Evolutionary conservation across 345 rosid species (phyloP), one percentile per base, ranked within the genome.

Genomic region (Triadica sebifera): DNA sequence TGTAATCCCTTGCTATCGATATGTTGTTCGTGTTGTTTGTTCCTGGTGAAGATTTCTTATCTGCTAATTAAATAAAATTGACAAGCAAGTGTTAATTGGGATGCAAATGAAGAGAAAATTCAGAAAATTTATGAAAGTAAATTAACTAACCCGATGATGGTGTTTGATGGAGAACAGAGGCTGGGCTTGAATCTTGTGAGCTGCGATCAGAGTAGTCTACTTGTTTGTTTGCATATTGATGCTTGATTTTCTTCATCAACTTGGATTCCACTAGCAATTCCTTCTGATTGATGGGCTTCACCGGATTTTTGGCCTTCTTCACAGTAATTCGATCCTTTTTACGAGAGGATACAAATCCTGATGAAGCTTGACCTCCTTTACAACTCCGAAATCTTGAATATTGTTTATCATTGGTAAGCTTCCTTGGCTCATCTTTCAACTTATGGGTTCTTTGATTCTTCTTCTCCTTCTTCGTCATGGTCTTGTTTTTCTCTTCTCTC

Each of bases 91-190:
- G 34, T 29, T 2, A 29, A 29, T 29, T 29, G 34, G 34, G 34
- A 1, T 29, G 34, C 34, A 29, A 29, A 29, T 29, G 34, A 29
- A 1, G 34, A 29, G 34, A 29, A 29, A 29, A 29, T 29, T 29
- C 34, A 29, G 34, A 29, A 29, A 29, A 24, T 24, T 24, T 13
- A 25, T 24, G 38, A 58, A 58, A 58, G 7, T n/a, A 19, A 74
- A 15, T 19, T 6, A 78, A 75, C 86, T 63, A 38, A 87, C 96
- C 89, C 74, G 89, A 70, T 37, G 37, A 75, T 72, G 24, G 51
- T 24, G 37, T 56, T 67, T 75, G 77, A 1, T 80, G 84, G 38
- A 78, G 71, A 62, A 88, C 90, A 71, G 92, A 91, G 41, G 86
- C 81, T 0, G 90, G 93, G 76, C 86, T 86, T 45, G 89, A 85